These are phyloP conservation scores for Syzygium aqueum DNA, from an alignment of 345 rosid genomes.

Conservation along the genomic window DNA sequence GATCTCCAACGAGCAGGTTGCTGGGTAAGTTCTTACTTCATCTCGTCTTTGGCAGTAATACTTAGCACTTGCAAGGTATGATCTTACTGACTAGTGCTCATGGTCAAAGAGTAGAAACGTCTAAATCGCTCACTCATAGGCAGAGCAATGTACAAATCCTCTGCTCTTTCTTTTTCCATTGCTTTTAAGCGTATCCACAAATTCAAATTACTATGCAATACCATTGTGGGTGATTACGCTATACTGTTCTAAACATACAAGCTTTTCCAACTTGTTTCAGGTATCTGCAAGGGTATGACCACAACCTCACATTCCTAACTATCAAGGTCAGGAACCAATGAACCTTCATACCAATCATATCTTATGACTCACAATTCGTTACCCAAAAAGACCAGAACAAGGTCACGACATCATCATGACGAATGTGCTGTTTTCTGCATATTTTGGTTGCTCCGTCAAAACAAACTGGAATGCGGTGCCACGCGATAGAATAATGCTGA, in stretches of 20 bases:
- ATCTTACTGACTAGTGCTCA: background rate
- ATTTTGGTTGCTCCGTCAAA: background rate
- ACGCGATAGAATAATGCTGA: background rate
- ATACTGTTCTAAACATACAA: background rate
- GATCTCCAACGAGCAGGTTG: slow-evolving; percentile 6
- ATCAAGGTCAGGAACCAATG: background rate
- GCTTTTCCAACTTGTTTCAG: background rate
- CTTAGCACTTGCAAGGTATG: background rate
- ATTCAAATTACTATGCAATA: background rate
- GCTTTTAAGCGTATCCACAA: background rate
- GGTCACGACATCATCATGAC: background rate
- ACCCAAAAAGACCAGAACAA: background rate
- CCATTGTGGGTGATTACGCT: background rate
- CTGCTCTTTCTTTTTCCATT: background rate
- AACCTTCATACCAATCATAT: background rate
- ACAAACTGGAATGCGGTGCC: background rate
- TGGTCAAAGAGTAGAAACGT: background rate
- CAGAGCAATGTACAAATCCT: background rate
- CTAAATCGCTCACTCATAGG: background rate
- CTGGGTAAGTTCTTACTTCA: slow-evolving; percentile 1
- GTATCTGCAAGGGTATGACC: background rate
- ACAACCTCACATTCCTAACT: background rate
- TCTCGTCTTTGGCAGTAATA: background rate
- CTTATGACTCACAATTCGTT: background rate
- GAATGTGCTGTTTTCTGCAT: background rate